Evolutionary conservation across 164 flowering plant genomes (phyloP), one percentile per base, ranked within the genome.

Genomic region (Vitis rupestris): DNA sequence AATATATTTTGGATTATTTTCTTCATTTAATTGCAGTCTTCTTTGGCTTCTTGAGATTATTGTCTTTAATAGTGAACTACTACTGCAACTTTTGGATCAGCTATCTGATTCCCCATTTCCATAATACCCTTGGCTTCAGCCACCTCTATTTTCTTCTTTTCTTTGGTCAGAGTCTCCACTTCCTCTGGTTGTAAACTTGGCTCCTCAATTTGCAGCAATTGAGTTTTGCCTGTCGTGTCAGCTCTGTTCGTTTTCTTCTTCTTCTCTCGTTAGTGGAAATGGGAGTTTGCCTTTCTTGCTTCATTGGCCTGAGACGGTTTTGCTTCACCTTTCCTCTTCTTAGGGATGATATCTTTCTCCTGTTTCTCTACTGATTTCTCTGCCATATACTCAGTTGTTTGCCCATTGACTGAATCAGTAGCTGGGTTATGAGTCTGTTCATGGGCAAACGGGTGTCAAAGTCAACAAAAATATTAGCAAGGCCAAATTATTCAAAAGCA

Each of bases 351-450:
- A 23, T 70, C 73, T 64, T 37, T 74, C 16, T 55, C 80, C 23
- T 56, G 59, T 16, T 19, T 69, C 44, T 71, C 62, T 13, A 64
- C 55, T 0, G 67, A 37, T 17, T 66, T 75, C 30, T 50, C 74
- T 4, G 61, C 61, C 61, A 66, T 74, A 23, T 1, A 23, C 27
- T 23, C 27, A 1, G 27, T 23, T 23, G 27, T 23, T 23, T 23
- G 27, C 37, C 80, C 84, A 48, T 91, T 79, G 60, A 82, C 52
- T 13, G 87, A 80, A 78, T 94, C 93, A 0, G 95, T 88, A 9
- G 97, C 72, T 23, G 94, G 84, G 72, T 94, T 90, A 61, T 92
- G 90, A 5, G 89, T 79, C 97, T 93, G 72, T 71, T 83, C 1
- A 67, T 27, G 58, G 31, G 8, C 15, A 9, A 57, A 11, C 29